phyloP scores from a whole-genome alignment of 2,329 filamentous ascomycete species.

The Trichoderma sp. region DNA sequence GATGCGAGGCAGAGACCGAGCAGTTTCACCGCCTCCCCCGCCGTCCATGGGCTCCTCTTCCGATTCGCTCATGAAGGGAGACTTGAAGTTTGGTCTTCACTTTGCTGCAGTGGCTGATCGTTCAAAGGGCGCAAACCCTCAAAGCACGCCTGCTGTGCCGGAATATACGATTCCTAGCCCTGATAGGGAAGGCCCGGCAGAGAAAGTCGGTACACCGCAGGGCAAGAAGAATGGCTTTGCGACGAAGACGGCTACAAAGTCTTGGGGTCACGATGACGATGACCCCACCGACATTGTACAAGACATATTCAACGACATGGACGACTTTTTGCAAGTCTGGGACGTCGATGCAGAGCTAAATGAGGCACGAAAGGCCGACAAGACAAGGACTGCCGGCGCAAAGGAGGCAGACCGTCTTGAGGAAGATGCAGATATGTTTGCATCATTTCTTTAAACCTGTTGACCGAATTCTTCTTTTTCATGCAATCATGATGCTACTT shows the following conservation, averaged over 20 bases:
- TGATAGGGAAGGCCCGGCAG: constrained; percentile 33
- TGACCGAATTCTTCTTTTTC: not conserved
- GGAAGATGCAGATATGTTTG: not conserved
- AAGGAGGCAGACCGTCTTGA: not conserved
- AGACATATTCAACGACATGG: constrained; percentile 42
- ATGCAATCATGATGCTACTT: not conserved
- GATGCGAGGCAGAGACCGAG: constrained; percentile 29
- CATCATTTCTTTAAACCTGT: not conserved
- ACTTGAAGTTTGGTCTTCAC: constrained; percentile 49
- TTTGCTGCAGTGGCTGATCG: constrained; percentile 49
- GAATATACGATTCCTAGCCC: constrained; percentile 37
- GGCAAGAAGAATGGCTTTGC: not conserved
- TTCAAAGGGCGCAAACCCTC: constrained; percentile 35
- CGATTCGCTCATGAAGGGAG: constrained; percentile 39
- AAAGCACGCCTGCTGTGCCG: constrained; percentile 46
- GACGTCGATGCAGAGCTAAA: constrained; percentile 42
- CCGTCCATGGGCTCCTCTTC: constrained; percentile 44
- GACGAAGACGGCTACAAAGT: constrained; percentile 17
- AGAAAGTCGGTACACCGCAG: constrained; percentile 31
- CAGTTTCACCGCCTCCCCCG: constrained; percentile 42
- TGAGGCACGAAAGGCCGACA: constrained; percentile 31
- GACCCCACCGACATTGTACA: constrained; percentile 42
- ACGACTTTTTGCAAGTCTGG: constrained; percentile 40
- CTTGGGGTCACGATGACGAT: constrained; percentile 27
- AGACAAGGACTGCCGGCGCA: constrained; percentile 5